These are phyloP conservation scores for Coemansia sp. DNA, from an alignment of 192 early-diverging fungal genomes.

Conservation along the genomic window DNA sequence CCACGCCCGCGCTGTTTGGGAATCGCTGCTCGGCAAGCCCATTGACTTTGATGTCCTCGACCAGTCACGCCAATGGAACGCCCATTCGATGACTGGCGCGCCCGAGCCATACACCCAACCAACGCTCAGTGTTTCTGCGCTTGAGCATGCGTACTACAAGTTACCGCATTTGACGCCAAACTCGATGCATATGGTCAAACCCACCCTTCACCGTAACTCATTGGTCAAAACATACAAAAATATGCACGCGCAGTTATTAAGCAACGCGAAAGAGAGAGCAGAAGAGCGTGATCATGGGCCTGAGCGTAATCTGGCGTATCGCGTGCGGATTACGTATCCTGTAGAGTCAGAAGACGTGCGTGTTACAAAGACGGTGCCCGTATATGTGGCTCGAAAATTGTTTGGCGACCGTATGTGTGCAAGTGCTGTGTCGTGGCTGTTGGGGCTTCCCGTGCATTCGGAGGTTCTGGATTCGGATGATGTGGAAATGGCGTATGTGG, in stretches of 20 bases:
- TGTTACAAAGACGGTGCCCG: slow-evolving; percentile 19
- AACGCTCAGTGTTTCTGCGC: slow-evolving; percentile 15
- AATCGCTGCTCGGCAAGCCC: neutral
- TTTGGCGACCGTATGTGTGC: slow-evolving; percentile 16
- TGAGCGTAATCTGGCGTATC: neutral
- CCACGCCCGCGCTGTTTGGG: slow-evolving; percentile 24
- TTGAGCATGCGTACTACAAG: slow-evolving; percentile 17
- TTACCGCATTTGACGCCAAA: slow-evolving; percentile 20
- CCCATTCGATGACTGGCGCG: slow-evolving; percentile 15
- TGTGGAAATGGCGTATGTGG: slow-evolving; percentile 13
- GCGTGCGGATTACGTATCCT: neutral
- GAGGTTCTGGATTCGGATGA: no score
- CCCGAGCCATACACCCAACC: slow-evolving; percentile 25
- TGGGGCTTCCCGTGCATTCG: slow-evolving; percentile 2
- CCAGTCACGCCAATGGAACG: slow-evolving; percentile 17
- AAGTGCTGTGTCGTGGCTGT: slow-evolving; percentile 38
- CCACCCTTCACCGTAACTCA: neutral
- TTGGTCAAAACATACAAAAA: neutral
- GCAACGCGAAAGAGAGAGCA: neutral
- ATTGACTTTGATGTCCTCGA: slow-evolving; percentile 9
- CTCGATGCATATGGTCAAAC: slow-evolving; percentile 1
- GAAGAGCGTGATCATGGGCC: neutral
- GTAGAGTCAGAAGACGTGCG: neutral
- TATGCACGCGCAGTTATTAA: neutral
- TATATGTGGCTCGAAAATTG: slow-evolving; percentile 20